These are phyloP conservation scores for Cylindrodendrum hubeiense DNA, from an alignment of 2,329 filamentous ascomycete genomes.

Conservation along the genomic window DNA sequence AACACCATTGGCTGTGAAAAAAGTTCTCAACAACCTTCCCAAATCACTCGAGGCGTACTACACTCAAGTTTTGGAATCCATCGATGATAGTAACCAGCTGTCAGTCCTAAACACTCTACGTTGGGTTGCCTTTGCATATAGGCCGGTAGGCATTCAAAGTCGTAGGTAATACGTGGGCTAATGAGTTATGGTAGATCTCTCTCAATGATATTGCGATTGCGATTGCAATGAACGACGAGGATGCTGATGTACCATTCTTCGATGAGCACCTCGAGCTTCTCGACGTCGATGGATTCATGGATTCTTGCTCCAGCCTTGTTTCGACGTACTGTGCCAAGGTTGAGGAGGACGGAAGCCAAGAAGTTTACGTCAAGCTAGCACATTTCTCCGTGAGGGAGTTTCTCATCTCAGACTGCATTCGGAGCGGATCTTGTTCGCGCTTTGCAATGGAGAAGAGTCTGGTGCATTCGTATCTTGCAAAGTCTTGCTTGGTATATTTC, in stretches of 20 bases:
- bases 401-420: background rate
- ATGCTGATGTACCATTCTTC: background rate
- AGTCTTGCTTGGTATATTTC: background rate
- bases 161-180: background rate
- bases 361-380: background rate
- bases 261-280: background rate
- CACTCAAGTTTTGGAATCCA: background rate
- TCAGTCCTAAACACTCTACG: background rate
- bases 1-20: too few species aligned
- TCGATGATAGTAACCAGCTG: background rate
- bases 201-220: background rate
- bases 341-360: background rate
- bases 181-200: background rate
- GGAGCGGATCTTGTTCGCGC: background rate
- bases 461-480: background rate
- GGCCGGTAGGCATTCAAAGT: background rate
- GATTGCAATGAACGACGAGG: background rate
- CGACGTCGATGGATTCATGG: background rate
- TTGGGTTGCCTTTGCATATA: background rate
- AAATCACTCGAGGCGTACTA: too few species aligned
- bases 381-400: background rate
- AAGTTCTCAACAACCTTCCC: too few species aligned
- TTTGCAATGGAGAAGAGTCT: conserved; percentile 1
- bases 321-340: background rate
- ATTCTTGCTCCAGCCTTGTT: background rate